These are phyloP conservation scores for Polyporus arcularius DNA, from an alignment of 768 basidiomycete species.

Conservation along the genomic window DNA sequence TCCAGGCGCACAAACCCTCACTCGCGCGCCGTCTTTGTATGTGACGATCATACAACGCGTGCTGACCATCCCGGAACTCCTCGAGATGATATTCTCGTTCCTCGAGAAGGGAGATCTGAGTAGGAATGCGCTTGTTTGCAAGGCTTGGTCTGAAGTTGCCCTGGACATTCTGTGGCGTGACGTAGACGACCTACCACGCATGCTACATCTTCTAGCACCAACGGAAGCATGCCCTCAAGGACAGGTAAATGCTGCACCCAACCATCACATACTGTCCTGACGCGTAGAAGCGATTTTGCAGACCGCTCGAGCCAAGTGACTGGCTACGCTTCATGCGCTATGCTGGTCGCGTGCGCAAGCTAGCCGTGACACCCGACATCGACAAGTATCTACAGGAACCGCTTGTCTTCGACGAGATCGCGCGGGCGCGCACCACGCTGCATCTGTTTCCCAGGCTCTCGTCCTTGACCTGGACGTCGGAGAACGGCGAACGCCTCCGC, in stretches of 20 bases:
- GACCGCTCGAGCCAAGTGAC: slow-evolving; percentile 48
- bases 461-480: slow-evolving; percentile 49
- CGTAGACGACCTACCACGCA: slow-evolving; percentile 43
- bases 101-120: slow-evolving; percentile 44
- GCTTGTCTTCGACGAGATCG: slow-evolving; percentile 54
- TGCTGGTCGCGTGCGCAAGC: slow-evolving; percentile 31
- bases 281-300: slow-evolving; percentile 13
- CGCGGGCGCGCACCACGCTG: slow-evolving; percentile 52
- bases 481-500: slow-evolving; percentile 29
- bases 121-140: slow-evolving; percentile 55
- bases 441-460: slow-evolving; percentile 58
- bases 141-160: slow-evolving; percentile 57
- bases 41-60: slow-evolving; percentile 37
- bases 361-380: slow-evolving; percentile 5
- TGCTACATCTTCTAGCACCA: slow-evolving; percentile 54
- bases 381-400: slow-evolving; percentile 21
- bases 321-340: slow-evolving; percentile 60
- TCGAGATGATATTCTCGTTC: slow-evolving; percentile 55
- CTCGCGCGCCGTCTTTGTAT: slow-evolving; percentile 1
- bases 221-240: slow-evolving; percentile 24
- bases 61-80: slow-evolving; percentile 57
- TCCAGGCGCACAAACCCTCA: not conserved
- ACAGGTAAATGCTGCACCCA: not conserved
- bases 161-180: slow-evolving; percentile 61
- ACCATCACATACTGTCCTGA: not conserved